These are phyloP conservation scores for Phytophthora constricta DNA, from an alignment of 352 stramenopile genomes.

Conservation along the genomic window DNA sequence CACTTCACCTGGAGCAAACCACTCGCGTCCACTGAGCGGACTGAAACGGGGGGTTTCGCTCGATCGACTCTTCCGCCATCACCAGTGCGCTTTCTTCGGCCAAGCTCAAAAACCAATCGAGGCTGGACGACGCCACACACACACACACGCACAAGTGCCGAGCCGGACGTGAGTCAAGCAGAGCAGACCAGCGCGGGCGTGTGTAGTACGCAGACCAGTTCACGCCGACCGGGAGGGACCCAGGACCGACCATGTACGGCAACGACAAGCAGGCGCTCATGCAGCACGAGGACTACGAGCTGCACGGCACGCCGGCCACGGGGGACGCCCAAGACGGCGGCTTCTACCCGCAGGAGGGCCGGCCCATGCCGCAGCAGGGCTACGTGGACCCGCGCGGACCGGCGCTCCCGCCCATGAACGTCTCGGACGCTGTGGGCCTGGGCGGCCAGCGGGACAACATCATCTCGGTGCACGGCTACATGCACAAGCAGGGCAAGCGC, in stretches of 20 bases:
- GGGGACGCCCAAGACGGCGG: conserved; percentile 53
- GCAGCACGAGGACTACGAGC: conserved; percentile 64
- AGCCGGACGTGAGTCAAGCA: not conserved
- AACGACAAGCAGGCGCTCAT: conserved; percentile 46
- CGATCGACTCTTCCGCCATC: not conserved
- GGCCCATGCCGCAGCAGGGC: conserved; percentile 54
- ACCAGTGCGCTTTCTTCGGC: not conserved
- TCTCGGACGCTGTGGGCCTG: conserved; percentile 71
- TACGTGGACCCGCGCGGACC: conserved; percentile 75
- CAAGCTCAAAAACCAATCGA: not conserved
- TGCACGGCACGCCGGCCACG: conserved; percentile 61
- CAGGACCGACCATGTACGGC: conserved; percentile 44
- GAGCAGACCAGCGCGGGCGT: not conserved
- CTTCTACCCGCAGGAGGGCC: conserved; percentile 58
- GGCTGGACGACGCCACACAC: not conserved
- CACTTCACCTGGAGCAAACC: too few relatives aligned
- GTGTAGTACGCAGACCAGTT: not conserved
- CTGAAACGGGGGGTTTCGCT: not conserved
- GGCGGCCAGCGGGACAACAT: conserved; percentile 77
- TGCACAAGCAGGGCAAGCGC: conserved; percentile 91
- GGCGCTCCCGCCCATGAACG: conserved; percentile 68
- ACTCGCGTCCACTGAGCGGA: conserved; percentile 1
- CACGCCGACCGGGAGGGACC: not conserved
- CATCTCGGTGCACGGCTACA: conserved; percentile 89
- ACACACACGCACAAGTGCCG: not conserved